A percentile compares a stretch with the other conserved stretches of the same genome.
Conservation (phyloP, 106 monocot species). For the Alisma plantagoaquatica region DNA sequence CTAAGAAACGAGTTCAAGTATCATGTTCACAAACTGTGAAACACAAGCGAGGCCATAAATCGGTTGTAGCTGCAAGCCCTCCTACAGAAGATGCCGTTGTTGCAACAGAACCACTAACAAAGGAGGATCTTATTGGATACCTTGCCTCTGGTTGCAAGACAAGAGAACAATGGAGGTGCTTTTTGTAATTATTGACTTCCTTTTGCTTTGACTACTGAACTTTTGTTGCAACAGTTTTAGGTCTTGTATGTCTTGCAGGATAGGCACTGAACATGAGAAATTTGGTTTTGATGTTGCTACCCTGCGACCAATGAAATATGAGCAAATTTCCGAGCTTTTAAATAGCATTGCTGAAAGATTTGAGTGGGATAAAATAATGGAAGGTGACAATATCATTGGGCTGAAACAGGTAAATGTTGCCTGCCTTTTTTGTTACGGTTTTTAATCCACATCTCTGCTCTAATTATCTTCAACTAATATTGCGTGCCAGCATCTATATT, state of each 20-base stretch:
- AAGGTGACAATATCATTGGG: constrained; percentile 75
- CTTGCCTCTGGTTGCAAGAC: constrained; percentile 85
- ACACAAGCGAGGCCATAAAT: constrained; percentile 9
- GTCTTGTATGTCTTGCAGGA: too few relatives aligned
- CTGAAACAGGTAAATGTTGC: constrained; percentile 70
- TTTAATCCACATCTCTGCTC: background rate
- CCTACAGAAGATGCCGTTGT: constrained; percentile 72
- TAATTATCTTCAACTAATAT: too few relatives aligned
- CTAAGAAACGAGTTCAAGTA: constrained; percentile 16
- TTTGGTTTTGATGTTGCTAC: constrained; percentile 83
- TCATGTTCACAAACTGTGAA: constrained; percentile 3
- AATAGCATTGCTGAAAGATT: constrained; percentile 86
- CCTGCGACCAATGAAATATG: constrained; percentile 79
- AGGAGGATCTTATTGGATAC: constrained; percentile 78
- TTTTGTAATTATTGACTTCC: too few relatives aligned
- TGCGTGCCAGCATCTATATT: too few relatives aligned
- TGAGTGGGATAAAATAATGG: constrained; percentile 96
- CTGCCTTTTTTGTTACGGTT: background rate
- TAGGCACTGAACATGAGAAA: constrained; percentile 99
- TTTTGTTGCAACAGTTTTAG: too few relatives aligned
- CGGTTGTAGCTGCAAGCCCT: constrained; percentile 70
- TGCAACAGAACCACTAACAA: constrained; percentile 69
- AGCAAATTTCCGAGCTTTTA: constrained; percentile 78
- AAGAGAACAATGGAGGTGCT: constrained; percentile 84
- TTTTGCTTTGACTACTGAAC: too few relatives aligned